These are phyloP conservation scores for Emmonsiellopsis sp. DNA, from an alignment of 2,329 filamentous ascomycete species.

Conservation along the genomic window DNA sequence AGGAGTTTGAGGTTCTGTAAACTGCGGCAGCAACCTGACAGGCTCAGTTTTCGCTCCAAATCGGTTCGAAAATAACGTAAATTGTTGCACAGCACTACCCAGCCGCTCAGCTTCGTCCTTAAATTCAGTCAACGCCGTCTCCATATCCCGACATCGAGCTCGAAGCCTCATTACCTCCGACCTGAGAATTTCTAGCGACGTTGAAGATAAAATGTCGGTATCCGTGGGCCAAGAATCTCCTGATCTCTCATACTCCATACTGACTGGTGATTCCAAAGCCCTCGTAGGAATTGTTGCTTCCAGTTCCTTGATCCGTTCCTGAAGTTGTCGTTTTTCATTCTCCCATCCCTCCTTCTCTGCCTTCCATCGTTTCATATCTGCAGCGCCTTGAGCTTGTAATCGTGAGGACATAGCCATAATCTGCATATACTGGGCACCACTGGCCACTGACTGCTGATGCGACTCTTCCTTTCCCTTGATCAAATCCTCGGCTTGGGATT, in stretches of 20 bases:
- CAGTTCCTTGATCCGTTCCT: conserved; percentile 25
- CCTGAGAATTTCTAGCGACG: not conserved
- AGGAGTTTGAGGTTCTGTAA: too few species aligned
- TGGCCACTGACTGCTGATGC: conserved; percentile 30
- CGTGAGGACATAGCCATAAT: conserved; percentile 42
- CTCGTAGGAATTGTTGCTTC: conserved; percentile 11
- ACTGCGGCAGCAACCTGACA: too few species aligned
- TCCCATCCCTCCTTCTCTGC: conserved; percentile 27
- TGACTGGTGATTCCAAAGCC: not conserved
- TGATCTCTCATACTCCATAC: not conserved
- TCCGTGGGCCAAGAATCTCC: not conserved
- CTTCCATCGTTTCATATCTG: conserved; percentile 34
- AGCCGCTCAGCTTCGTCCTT: not conserved
- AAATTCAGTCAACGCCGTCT: not conserved
- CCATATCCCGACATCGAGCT: not conserved
- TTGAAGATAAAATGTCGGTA: not conserved
- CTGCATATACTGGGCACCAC: conserved; percentile 41
- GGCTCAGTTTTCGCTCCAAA: not conserved
- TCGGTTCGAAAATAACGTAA: not conserved
- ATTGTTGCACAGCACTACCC: not conserved
- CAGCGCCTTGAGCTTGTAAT: conserved; percentile 34
- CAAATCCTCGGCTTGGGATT: conserved; percentile 41
- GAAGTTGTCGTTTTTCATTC: conserved; percentile 21
- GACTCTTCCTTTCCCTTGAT: conserved; percentile 39
- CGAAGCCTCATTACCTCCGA: not conserved